Conservation (phyloP, 352 stramenopile species). For the Chrysophaeum taylorii region DNA sequence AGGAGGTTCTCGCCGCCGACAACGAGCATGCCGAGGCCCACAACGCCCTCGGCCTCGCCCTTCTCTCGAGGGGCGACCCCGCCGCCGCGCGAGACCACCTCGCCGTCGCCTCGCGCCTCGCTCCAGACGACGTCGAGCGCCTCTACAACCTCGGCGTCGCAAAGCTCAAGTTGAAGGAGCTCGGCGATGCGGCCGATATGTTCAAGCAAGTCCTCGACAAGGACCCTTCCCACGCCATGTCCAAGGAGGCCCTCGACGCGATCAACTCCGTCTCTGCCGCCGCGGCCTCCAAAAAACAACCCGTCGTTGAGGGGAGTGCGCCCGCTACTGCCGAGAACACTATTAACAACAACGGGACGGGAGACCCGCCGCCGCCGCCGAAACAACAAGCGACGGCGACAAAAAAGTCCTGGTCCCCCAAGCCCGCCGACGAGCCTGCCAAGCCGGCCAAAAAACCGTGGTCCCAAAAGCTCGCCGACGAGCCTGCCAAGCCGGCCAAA, state of each 20-base stretch:
- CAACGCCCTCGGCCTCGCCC: neutral
- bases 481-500: no score
- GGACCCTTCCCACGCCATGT: neutral
- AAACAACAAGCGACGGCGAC: no score
- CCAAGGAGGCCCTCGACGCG: neutral
- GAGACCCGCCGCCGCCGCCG: no score
- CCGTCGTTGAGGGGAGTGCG: no score
- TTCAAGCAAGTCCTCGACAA: neutral
- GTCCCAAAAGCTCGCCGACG: no score
- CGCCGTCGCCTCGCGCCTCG: neutral
- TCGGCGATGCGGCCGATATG: neutral
- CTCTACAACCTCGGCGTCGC: constrained; percentile 19
- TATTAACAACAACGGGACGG: no score
- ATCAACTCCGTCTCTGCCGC: no score
- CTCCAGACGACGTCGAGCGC: neutral
- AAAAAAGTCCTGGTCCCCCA: no score
- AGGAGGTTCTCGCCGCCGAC: neutral
- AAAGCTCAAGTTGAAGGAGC: constrained; percentile 1
- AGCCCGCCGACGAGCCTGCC: no score
- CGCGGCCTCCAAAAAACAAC: no score
- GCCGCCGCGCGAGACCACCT: neutral
- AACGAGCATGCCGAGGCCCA: neutral
- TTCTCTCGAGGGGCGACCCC: neutral
- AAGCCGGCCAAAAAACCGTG: no score
- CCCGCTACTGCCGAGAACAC: no score